Percentiles rank a stretch among this genome's conserved stretches.
These are phyloP conservation scores for Miscanthus lutarioriparius DNA, from an alignment of 176 grass and related monocot genomes.

Conservation along the genomic window DNA sequence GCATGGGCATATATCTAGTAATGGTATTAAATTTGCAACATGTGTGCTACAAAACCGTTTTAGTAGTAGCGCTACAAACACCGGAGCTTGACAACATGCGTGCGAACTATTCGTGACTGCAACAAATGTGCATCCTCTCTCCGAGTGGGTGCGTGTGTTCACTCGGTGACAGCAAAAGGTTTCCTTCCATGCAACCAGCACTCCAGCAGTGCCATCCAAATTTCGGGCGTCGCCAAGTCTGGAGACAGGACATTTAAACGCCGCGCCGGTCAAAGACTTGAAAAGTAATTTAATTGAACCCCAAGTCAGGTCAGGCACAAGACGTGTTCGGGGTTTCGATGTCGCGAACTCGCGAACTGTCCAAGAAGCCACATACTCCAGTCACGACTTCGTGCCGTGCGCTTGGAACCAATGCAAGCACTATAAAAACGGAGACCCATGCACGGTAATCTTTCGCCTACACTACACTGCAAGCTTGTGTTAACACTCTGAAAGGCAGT, in stretches of 20 bases:
- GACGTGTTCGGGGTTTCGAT: not conserved
- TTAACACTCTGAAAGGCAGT: not conserved
- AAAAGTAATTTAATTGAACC: not conserved
- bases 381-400: no score
- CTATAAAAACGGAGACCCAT: not conserved
- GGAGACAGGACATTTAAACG: not conserved
- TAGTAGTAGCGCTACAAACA: no score
- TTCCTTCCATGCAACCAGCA: no score
- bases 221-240: not conserved
- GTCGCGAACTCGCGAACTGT: not conserved
- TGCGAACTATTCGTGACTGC: no score
- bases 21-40: no score
- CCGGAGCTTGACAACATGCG: no score
- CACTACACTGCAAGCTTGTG: not conserved
- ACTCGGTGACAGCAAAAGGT: no score
- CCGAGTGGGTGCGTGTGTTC: no score
- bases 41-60: no score
- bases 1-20: no score
- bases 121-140: no score
- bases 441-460: not conserved
- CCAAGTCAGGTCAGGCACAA: not conserved
- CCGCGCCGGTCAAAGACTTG: not conserved
- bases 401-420: not conserved
- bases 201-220: not conserved
- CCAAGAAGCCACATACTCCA: not conserved